These are phyloP conservation scores for Talaromyces piceae DNA, from an alignment of 2,329 filamentous ascomycete genomes.

Conservation along the genomic window DNA sequence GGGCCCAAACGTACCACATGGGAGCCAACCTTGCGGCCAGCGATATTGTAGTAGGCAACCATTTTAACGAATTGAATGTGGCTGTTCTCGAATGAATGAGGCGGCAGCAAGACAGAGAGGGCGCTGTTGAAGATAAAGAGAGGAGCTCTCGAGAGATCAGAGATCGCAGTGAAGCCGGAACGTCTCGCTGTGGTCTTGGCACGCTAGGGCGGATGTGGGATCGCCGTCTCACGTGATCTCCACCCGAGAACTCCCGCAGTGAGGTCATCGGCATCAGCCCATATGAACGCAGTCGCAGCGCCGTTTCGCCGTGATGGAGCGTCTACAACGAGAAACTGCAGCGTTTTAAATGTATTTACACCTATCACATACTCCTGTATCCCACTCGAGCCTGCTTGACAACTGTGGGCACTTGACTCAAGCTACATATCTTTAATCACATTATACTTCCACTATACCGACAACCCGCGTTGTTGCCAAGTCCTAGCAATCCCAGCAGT, in stretches of 20 bases:
- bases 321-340: neutral
- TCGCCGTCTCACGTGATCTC: conserved; percentile 5
- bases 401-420: no score
- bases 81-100: conserved; percentile 12
- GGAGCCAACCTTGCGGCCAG: conserved; percentile 46
- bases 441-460: no score
- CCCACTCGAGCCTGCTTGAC: neutral
- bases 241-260: conserved; percentile 9
- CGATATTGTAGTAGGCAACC: conserved; percentile 46
- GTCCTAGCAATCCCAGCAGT: neutral
- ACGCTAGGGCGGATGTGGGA: neutral
- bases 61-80: conserved; percentile 28
- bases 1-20: conserved; percentile 39
- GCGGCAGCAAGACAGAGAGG: neutral
- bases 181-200: conserved; percentile 11
- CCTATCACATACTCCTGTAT: neutral
- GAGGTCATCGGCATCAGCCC: conserved; percentile 9
- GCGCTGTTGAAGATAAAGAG: neutral
- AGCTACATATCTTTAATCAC: no score
- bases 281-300: neutral
- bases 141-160: no score
- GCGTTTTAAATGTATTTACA: neutral
- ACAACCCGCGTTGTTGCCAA: neutral
- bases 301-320: neutral
- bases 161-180: no score